Evolutionary conservation across 1,139 yeast genomes (phyloP), one percentile per base, ranked within the genome.

Genomic region (Casaregolazyma suthepensis): DNA sequence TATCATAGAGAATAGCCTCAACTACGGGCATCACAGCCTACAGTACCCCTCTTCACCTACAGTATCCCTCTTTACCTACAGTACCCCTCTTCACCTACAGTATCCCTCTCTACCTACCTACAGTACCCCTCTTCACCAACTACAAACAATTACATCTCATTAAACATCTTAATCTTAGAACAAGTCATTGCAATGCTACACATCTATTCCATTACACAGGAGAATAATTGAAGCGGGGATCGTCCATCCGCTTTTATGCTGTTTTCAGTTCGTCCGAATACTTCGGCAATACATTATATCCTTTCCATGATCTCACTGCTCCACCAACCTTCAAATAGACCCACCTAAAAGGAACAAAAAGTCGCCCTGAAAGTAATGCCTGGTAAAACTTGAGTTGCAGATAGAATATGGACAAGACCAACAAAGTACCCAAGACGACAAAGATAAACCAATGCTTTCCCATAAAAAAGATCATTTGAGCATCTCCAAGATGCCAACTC

Each of bases 401-500:
- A 59, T 75, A 80, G 53, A 87, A 75, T 13, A 88, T 64, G 2
- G 75, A 55, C 23, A 78, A 76, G 1, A 84, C 91, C 45, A 85
- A 66, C 18, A 78, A 58, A 59, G 85, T 82, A 0, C 95, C 94
- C 10, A 79, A 80, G 46, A 85, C 66, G 1, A 87, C 86, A 19
- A 90, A 85, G 49, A 85, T 70, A 10, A 81, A 76, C 59, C 87
- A 78, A 69, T 88, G 96, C 59, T 79, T 76, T 26, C 86, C 87
- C 71, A 88, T 73, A 10, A 81, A 73, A 64, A 86, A 82, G 67
- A 88, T 80, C 65, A 86, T 80, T 56, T 81, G 77, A 23, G 96
- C 96, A 69, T 88, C 96, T 61, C 84, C 88, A 64, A 82, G 71
- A 69, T 89, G 96, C 96, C 96, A 89, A 29, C 94, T 85, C 1